phyloP scores from a whole-genome alignment of 2,329 filamentous ascomycete genomes.

The Dothideomycetes sp. region DNA sequence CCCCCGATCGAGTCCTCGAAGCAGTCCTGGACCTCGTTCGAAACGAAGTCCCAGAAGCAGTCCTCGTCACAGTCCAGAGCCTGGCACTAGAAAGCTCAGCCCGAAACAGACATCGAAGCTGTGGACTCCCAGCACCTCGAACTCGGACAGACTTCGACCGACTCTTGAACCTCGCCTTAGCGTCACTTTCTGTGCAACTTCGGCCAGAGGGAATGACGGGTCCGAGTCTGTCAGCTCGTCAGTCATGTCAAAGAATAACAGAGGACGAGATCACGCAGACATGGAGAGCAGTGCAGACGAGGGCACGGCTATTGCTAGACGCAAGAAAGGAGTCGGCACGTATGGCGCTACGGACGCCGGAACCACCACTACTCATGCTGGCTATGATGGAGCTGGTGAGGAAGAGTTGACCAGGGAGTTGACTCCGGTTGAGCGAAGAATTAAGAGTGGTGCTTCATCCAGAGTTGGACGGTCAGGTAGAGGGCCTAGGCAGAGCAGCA shows the following conservation, averaged over 20 bases:
- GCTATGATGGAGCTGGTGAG: constrained; percentile 18
- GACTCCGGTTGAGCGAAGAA: constrained; percentile 6
- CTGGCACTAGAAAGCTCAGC: neutral
- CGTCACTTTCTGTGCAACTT: constrained; percentile 19
- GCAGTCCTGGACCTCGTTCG: neutral
- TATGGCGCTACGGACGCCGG: constrained; percentile 7
- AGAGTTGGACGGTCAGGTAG: neutral
- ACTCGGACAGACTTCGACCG: constrained; percentile 1
- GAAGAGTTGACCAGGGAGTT: constrained; percentile 13
- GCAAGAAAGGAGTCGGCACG: constrained; percentile 14
- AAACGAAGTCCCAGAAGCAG: constrained; percentile 1
- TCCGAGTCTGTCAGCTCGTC: constrained; percentile 13
- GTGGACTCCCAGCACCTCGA: too few relatives aligned
- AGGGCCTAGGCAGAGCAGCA: constrained; percentile 4
- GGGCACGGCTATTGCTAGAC: constrained; percentile 32
- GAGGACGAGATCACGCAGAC: constrained; percentile 15
- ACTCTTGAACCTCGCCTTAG: constrained; percentile 14
- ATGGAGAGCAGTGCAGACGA: constrained; percentile 32
- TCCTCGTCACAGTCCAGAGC: constrained; percentile 7
- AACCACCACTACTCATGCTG: constrained; percentile 4
- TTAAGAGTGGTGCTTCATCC: constrained; percentile 3
- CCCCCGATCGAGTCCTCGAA: neutral
- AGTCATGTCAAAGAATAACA: constrained; percentile 10
- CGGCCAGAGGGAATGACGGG: too few relatives aligned
- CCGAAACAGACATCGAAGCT: constrained; percentile 2